Conservation (phyloP, 1,284 basidiomycete genomes). For the Neonothopanus nambi region DNA sequence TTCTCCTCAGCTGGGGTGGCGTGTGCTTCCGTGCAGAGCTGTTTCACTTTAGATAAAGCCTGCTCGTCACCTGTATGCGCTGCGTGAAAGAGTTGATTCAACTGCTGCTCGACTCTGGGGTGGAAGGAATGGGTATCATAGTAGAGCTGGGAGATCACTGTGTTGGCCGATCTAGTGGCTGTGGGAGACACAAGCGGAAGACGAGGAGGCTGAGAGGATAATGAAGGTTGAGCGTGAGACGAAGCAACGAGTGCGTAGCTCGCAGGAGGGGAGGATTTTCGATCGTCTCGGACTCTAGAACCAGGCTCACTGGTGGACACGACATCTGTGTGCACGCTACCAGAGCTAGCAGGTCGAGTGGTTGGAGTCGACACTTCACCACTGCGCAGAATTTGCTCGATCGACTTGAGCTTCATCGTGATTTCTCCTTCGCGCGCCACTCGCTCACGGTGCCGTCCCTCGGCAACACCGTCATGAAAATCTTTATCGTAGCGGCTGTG, state of each 20-base stretch:
- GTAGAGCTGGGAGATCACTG: neutral
- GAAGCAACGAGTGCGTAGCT: neutral
- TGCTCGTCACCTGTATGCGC: slow-evolving; percentile 3
- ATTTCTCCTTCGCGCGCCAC: neutral
- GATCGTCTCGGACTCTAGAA: too few species aligned
- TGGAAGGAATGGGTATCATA: neutral
- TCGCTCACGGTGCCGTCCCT: neutral
- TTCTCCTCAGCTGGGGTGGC: neutral
- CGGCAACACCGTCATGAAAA: neutral
- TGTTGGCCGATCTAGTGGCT: too few species aligned
- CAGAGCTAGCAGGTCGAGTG: too few species aligned
- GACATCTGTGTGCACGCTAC: too few species aligned
- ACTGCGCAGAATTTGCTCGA: too few species aligned
- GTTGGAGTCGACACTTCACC: neutral
- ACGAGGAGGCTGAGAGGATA: too few species aligned
- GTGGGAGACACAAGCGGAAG: too few species aligned
- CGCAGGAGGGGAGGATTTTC: too few species aligned
- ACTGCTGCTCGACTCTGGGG: neutral
- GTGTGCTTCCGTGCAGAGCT: slow-evolving; percentile 11
- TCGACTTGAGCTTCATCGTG: too few species aligned
- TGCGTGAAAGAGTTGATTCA: neutral
- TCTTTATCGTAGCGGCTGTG: too few species aligned
- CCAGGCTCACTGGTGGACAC: too few species aligned
- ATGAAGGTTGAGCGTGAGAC: too few species aligned
- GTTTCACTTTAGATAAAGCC: slow-evolving; percentile 3